These are phyloP conservation scores for Bigelowiella natans DNA, from an alignment of 78 protist genomes.

Conservation along the genomic window DNA sequence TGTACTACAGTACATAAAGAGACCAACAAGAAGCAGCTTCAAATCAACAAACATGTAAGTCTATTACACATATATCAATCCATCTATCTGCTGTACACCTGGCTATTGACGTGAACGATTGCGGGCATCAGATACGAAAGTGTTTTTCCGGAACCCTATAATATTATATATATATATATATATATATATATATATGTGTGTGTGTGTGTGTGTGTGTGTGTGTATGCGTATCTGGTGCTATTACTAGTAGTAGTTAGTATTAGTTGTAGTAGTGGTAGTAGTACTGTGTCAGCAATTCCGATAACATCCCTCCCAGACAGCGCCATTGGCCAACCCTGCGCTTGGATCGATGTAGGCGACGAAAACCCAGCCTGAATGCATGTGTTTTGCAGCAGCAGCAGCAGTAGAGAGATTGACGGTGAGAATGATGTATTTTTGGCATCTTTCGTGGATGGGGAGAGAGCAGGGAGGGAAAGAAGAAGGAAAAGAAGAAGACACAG, in stretches of 20 bases:
- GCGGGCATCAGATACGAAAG: conserved; percentile 91
- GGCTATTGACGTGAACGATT: conserved; percentile 57
- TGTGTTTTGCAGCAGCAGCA: background rate
- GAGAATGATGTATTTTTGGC: too few species aligned
- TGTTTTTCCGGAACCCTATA: conserved; percentile 66
- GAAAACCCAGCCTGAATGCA: conserved; percentile 1
- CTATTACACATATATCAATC: background rate
- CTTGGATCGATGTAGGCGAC: background rate
- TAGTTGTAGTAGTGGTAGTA: background rate
- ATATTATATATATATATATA: background rate
- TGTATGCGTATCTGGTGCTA: background rate
- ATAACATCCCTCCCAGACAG: conserved; percentile 55
- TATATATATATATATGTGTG: background rate
- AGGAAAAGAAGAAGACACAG: too few species aligned
- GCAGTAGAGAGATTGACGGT: too few species aligned
- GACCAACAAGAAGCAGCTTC: background rate
- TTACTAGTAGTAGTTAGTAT: background rate
- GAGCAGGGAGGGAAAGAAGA: too few species aligned
- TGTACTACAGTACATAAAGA: background rate
- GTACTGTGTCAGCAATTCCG: conserved; percentile 56
- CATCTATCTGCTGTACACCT: background rate
- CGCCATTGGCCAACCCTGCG: conserved; percentile 27
- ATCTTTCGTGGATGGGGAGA: too few species aligned
- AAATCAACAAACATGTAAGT: background rate
- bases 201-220: background rate